phyloP scores from a whole-genome alignment of 2,329 filamentous ascomycete genomes.

The Sclerotinia nivalis region DNA sequence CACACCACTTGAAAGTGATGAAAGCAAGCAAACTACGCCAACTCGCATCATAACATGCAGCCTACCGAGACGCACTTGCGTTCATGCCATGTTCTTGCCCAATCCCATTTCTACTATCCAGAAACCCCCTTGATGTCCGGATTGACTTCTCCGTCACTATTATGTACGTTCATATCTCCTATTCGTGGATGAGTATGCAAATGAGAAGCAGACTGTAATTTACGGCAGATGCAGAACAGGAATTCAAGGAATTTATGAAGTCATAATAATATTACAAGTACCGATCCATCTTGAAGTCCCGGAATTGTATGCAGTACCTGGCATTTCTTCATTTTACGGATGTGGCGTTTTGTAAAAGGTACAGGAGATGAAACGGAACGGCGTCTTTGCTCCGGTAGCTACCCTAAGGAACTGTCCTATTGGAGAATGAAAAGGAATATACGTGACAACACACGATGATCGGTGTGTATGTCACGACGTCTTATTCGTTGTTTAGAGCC shows the following conservation, averaged over 20 bases:
- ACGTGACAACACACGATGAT: constrained; percentile 4
- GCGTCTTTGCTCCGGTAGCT: constrained; percentile 6
- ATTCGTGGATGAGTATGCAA: not conserved
- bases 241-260: not conserved
- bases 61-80: constrained; percentile 1
- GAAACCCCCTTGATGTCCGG: not conserved
- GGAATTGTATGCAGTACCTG: not conserved
- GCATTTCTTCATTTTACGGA: not conserved
- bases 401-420: not conserved
- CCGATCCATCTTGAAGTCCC: not conserved
- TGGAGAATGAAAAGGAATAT: not conserved
- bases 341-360: constrained; percentile 13
- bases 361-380: constrained; percentile 7
- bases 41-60: not conserved
- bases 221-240: not conserved
- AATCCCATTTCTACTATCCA: not conserved
- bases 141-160: not conserved
- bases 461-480: not conserved
- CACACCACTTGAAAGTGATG: not conserved
- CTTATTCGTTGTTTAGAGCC: not conserved
- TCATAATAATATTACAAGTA: not conserved
- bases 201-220: not conserved
- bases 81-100: not conserved
- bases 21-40: constrained; percentile 2
- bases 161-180: no score